Evolutionary conservation across 805 yeast species (phyloP), one percentile per base, ranked within the genome.

Genomic region (Debaryomyces castellii): DNA sequence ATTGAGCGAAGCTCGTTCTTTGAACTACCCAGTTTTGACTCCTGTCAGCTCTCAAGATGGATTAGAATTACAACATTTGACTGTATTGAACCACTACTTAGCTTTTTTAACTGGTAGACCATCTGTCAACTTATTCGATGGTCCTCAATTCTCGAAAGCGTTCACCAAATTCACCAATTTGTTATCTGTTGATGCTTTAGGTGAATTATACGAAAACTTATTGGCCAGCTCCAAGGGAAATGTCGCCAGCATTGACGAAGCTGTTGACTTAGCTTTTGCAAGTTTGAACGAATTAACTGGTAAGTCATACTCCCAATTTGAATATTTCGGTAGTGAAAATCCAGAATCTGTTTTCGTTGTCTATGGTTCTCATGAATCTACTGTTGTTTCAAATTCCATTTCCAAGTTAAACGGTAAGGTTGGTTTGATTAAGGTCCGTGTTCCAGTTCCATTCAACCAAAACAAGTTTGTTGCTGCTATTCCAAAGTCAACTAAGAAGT

Each of bases 321-420:
- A 87, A 64, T 89, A 85, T 66, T 67, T 62, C 48, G 97, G 97
- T 43, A 71, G 73, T 44, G 61, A 63, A 8, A 64, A 73, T 45
- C 84, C 96, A 7, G 80, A 79, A 38, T 80, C 85, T 20, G 87
- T 91, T n/a, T 83, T 87, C 62, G 92, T 90, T 27, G 74, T 83
- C n/a, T 82, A 86, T 52, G 96, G 96, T 20, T 74, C 94, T 34
- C 66, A 77, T 36, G 90, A 86, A 61, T 69, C 85, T 14, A 71
- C 81, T 45, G 66, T 80, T 45, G 74, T 87, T 34, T 55, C 77
- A 40, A 64, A 69, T 22, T 72, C 77, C 23, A 69, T 83, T 39
- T 52, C 60, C 27, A 59, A 60, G 17, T 58, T 66, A 32, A 59
- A 70, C 7, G 62, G 64, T 17, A 64, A 71, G n/a, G 76, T 81